Conservation (phyloP, 495 filamentous ascomycete genomes). For the Penicillium cinerascens region DNA sequence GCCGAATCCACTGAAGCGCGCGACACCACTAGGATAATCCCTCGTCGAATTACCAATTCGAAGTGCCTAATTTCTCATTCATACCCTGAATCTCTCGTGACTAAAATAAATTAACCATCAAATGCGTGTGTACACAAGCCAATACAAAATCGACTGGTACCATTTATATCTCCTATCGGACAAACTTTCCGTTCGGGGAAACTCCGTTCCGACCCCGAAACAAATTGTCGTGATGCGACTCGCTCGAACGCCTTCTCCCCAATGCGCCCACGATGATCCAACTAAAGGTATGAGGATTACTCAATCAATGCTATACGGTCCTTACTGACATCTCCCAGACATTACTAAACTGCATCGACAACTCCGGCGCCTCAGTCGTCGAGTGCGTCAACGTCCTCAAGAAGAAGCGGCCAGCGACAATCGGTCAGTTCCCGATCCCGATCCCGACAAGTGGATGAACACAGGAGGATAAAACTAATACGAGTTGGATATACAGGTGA, state of each 20-base stretch:
- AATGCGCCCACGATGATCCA: slow-evolving; percentile 80
- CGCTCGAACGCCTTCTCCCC: slow-evolving; percentile 4
- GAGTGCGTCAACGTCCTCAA: slow-evolving; percentile 91
- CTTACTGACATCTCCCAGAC: slow-evolving; percentile 53
- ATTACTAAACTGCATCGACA: slow-evolving; percentile 99
- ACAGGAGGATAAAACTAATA: slow-evolving; percentile 3
- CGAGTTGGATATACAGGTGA: slow-evolving; percentile 59
- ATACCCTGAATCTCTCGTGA: too few relatives aligned
- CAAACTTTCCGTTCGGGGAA: slow-evolving; percentile 25
- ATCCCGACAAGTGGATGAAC: not conserved
- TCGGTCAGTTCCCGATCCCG: slow-evolving; percentile 59
- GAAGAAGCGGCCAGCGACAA: slow-evolving; percentile 83
- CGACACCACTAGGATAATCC: not conserved
- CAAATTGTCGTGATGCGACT: slow-evolving; percentile 24
- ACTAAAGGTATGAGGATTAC: slow-evolving; percentile 68
- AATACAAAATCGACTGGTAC: not conserved
- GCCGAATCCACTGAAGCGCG: slow-evolving; percentile 26
- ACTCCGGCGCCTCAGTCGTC: slow-evolving; percentile 95
- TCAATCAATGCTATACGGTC: not conserved
- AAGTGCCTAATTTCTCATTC: slow-evolving; percentile 2
- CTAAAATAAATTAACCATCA: too few relatives aligned
- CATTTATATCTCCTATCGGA: slow-evolving; percentile 6
- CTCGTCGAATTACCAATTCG: slow-evolving; percentile 10
- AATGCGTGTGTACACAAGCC: not conserved
- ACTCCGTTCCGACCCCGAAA: slow-evolving; percentile 20